Evolutionary conservation across 768 basidiomycete species (phyloP), one percentile per base, ranked within the genome.

Genomic region (Podaxis pistillaris): DNA sequence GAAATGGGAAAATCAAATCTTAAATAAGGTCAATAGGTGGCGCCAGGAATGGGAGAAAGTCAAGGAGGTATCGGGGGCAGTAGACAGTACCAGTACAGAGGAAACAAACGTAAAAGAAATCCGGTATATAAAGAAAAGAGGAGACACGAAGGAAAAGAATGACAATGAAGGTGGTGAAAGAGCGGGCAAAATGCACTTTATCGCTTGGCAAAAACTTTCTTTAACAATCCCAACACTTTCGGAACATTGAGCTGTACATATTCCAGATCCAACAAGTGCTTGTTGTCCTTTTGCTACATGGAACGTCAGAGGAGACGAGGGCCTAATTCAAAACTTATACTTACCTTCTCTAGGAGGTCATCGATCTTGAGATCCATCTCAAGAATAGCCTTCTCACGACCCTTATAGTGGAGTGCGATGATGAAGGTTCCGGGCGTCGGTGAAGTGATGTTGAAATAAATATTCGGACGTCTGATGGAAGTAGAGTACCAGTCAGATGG

Each of bases 291-390:
- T 94, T 98, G 96, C 95, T 98, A 71, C 70, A 60, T 58, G 55
- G 40, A 60, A 37, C 22, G 55, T 65, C 37, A 64, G 44, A 56
- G 19, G 46, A 40, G 44, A 66, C 19, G 8, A 62, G 56, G 52
- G 40, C 2, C 55, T 24, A 12, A 37, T 17, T 9, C 40, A 63
- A 59, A 54, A 15, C 59, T 47, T 44, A 15, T 4, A 66, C 85
- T 30, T 66, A 94, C 95, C 90, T 98, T 98, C 76, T 98, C 96
- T 71, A 98, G 77, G 65, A 98, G 76, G 76, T 99, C 96, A 75
- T 99, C 96, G 68, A 98, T 97, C 80, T 98, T 98, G 58, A 98
- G 84, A 77, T 97, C 95, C 97, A 98, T 98, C 83, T 99, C 97
- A 40, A 98, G 84, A 68, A 99, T 98, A 17, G 97, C 96, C 79